Conservation (phyloP, 2,329 filamentous ascomycete genomes). For the Fusarium sp. region DNA sequence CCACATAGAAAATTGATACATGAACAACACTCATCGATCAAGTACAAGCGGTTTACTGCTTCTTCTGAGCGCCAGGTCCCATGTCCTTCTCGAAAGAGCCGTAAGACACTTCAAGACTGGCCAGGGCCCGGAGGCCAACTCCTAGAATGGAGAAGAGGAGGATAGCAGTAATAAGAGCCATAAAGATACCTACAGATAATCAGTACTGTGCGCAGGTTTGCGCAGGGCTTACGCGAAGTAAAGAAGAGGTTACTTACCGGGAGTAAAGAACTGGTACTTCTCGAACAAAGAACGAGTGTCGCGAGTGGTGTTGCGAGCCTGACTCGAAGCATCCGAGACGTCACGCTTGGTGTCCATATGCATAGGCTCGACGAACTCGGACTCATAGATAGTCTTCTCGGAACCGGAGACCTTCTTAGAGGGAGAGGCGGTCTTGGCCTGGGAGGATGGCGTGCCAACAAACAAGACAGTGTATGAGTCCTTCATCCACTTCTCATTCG, state of each 20-base stretch:
- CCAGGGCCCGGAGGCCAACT: constrained; percentile 80
- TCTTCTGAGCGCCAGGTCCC: constrained; percentile 89
- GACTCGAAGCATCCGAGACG: constrained; percentile 49
- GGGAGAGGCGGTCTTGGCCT: constrained; percentile 12
- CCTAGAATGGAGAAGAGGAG: constrained; percentile 82
- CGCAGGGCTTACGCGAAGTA: not conserved
- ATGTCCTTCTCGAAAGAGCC: constrained; percentile 97
- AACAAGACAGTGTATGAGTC: constrained; percentile 81
- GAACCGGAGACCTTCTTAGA: constrained; percentile 17
- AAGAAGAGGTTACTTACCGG: constrained; percentile 66
- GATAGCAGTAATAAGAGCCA: constrained; percentile 79
- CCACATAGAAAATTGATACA: constrained; percentile 21
- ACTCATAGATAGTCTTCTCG: constrained; percentile 69
- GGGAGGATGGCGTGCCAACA: constrained; percentile 68
- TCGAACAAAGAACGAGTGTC: constrained; percentile 77
- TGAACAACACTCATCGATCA: constrained; percentile 25
- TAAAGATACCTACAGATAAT: constrained; percentile 80
- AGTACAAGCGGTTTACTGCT: constrained; percentile 56
- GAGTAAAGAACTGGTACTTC: constrained; percentile 94
- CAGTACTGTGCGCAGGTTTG: constrained; percentile 1
- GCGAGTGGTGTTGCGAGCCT: constrained; percentile 56
- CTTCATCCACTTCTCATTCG: constrained; percentile 29
- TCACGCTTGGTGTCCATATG: constrained; percentile 81
- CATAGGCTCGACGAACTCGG: constrained; percentile 71
- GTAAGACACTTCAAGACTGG: constrained; percentile 89